Base-by-base conservation (phyloP, 2,329 filamentous ascomycete species). In the Xylaria sp. region DNA sequence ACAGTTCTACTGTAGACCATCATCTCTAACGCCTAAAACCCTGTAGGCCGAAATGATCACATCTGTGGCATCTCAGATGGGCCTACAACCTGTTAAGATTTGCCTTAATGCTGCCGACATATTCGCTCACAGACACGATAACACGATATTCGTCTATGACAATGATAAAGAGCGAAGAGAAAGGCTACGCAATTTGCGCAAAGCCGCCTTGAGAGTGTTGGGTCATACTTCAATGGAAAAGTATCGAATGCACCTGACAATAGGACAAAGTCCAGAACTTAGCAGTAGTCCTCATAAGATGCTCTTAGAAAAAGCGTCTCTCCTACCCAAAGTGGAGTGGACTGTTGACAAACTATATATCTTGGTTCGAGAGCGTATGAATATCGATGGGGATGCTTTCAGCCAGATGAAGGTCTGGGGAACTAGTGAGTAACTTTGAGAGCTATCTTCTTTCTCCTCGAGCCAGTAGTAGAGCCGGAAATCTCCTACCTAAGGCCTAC, bases 391-490 rank as follows among this genome's bases (percentile, higher is more conserved):
- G 5, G 74, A 76, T 6, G 69, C 77, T 6, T 75, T 78, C 0
- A 82, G 81, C 27, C 79, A 81, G 50, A 91, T 92, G 90, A 84
- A 80, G 48, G 73, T 87, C 25, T 90, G 87, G 87, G 86, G 84
- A 1, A 81, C 78, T 1, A 80, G 69, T 71, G 53, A 71, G 69
- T 71, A 44, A 59, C 29, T 27, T 25, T 42, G 12, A 23, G 1
- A 25, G 12, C 6, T 5, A 13, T 32, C 21, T 4, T 12, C 32
- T 60, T n/a, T 21, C 18, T 12, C 27, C 12, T 37, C 18, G 21
- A 29, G 12, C 16, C 16, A 44, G 13, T 58, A 8, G 1, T n/a
- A 1, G 51, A 35, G 29, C 12, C 13, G 4, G 18, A 42, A 47
- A n/a, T 16, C 0, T 10, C n/a, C n/a, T n/a, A n/a, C n/a, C n/a